Conservation (phyloP, 805 yeast genomes). For the Metschnikowia borealis region DNA sequence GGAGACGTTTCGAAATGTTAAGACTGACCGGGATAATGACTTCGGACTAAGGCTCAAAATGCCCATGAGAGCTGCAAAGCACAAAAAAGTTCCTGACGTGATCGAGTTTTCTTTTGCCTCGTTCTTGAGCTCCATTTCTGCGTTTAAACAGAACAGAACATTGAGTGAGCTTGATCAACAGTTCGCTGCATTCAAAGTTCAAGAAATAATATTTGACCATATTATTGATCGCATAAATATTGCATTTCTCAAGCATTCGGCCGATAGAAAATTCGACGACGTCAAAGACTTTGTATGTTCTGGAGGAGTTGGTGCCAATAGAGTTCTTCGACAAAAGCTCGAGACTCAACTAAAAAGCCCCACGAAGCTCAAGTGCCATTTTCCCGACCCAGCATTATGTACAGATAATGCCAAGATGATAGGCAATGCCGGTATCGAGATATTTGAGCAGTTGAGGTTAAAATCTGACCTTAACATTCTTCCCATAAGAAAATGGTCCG, state of each 20-base stretch:
- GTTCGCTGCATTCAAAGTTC: conserved; percentile 55
- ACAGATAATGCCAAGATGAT: conserved; percentile 97
- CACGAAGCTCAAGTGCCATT: conserved; percentile 41
- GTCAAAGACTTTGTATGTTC: conserved; percentile 68
- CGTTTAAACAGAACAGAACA: conserved; percentile 25
- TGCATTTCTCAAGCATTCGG: conserved; percentile 39
- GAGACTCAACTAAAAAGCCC: conserved; percentile 28
- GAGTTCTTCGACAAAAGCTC: conserved; percentile 48
- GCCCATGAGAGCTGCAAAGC: conserved; percentile 34
- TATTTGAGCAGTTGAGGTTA: conserved; percentile 52
- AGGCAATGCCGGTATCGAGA: conserved; percentile 94
- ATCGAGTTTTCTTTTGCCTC: conserved; percentile 71
- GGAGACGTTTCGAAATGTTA: conserved; percentile 18
- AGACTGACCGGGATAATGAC: conserved; percentile 20
- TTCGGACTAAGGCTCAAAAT: conserved; percentile 25
- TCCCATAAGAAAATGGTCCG: conserved; percentile 85
- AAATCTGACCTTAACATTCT: conserved; percentile 50
- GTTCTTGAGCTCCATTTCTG: conserved; percentile 54
- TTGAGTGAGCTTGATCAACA: conserved; percentile 45
- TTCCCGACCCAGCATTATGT: conserved; percentile 70
- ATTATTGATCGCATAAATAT: conserved; percentile 58
- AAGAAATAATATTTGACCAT: conserved; percentile 68
- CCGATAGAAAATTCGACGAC: conserved; percentile 28
- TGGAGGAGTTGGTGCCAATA: conserved; percentile 92
- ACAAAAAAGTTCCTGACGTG: conserved; percentile 23